Conservation (phyloP, 768 basidiomycete species). For the Podaxis sp. region DNA sequence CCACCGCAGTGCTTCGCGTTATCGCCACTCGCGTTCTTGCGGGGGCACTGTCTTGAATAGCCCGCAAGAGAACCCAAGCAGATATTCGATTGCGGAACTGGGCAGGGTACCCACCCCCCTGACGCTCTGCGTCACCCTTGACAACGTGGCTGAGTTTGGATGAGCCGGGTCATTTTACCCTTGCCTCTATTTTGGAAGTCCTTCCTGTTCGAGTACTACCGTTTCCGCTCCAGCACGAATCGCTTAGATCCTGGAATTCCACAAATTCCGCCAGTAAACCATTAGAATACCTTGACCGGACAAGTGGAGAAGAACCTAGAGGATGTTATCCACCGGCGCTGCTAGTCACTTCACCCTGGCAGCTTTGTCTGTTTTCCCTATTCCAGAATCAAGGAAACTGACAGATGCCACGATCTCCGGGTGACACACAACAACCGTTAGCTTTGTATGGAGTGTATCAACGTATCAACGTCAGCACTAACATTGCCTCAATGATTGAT, state of each 20-base stretch:
- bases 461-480: background rate
- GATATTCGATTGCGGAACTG: background rate
- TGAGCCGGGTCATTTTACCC: background rate
- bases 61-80: background rate
- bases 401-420: no score
- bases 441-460: background rate
- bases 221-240: background rate
- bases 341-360: no score
- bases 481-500: background rate
- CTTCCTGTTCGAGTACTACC: background rate
- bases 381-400: no score
- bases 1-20: background rate
- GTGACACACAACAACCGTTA: background rate
- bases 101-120: background rate
- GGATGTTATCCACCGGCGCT: no score
- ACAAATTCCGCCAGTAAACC: no score
- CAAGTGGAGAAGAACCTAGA: no score
- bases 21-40: background rate
- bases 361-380: no score
- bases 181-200: background rate
- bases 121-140: background rate
- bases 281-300: no score
- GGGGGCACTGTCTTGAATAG: background rate
- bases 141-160: background rate
- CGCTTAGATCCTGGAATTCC: no score